Conservation (phyloP, 1,139 yeast species). For the Blastobotrys buckinghamii region DNA sequence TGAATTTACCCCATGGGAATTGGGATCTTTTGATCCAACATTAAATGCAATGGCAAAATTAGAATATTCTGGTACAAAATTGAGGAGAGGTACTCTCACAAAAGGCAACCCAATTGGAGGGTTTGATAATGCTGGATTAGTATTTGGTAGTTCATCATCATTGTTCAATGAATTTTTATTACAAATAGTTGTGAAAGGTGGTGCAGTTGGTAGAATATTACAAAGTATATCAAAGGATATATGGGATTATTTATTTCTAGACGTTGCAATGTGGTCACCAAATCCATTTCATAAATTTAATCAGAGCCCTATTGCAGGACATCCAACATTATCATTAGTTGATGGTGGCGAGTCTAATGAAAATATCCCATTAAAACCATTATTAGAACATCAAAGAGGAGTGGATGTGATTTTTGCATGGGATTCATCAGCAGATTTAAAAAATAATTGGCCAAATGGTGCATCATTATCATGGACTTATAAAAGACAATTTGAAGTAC, state of each 20-base stretch:
- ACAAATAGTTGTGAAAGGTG: background rate
- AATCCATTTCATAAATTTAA: slow-evolving; percentile 52
- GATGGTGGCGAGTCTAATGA: slow-evolving; percentile 89
- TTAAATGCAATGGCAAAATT: slow-evolving; percentile 60
- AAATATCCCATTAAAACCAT: slow-evolving; percentile 72
- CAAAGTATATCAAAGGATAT: background rate
- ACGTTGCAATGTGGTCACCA: slow-evolving; percentile 60
- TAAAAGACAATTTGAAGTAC: slow-evolving; percentile 42
- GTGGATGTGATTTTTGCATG: slow-evolving; percentile 76
- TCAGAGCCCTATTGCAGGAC: slow-evolving; percentile 13
- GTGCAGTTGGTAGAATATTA: background rate
- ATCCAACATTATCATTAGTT: slow-evolving; percentile 54
- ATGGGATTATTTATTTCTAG: slow-evolving; percentile 33
- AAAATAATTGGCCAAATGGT: slow-evolving; percentile 56
- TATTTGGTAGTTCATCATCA: slow-evolving; percentile 71
- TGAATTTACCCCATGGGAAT: slow-evolving; percentile 75
- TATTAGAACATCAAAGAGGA: slow-evolving; percentile 63
- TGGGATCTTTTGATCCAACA: slow-evolving; percentile 88
- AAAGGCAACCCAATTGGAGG: slow-evolving; percentile 51
- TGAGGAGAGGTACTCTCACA: slow-evolving; percentile 56
- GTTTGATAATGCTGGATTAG: slow-evolving; percentile 68
- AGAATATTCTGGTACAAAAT: slow-evolving; percentile 68
- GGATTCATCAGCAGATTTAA: slow-evolving; percentile 79
- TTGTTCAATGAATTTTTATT: slow-evolving; percentile 55
- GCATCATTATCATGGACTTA: slow-evolving; percentile 55